Conservation (phyloP, 768 basidiomycete species). For the Ramaria sp. region DNA sequence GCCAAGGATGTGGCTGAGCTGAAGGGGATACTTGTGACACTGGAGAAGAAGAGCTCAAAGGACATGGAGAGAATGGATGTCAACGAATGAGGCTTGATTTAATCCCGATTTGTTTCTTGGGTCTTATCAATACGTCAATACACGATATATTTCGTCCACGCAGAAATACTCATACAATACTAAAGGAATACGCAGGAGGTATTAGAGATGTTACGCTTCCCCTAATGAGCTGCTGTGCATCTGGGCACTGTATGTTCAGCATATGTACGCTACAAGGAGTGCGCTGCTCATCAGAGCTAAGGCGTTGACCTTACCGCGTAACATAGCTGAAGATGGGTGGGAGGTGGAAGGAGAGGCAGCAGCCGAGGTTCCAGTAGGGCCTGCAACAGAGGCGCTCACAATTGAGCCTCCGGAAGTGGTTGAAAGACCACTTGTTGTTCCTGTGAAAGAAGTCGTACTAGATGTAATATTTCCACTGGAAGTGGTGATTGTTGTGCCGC, state of each 20-base stretch:
- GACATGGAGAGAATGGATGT: conserved; percentile 3
- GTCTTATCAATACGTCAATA: too few species aligned
- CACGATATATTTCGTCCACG: too few species aligned
- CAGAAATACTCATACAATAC: too few species aligned
- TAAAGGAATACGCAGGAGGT: too few species aligned
- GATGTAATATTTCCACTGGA: neutral
- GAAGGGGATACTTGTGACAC: conserved; percentile 43
- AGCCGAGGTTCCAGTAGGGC: neutral
- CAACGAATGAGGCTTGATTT: neutral
- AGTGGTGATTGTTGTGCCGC: neutral
- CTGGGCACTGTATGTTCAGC: neutral
- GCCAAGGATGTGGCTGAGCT: conserved; percentile 63
- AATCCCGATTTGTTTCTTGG: neutral
- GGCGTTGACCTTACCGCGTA: neutral
- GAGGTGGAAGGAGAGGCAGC: too few species aligned
- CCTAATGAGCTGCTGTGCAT: neutral
- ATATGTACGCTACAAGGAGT: neutral
- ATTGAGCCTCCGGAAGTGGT: neutral
- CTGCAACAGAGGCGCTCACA: neutral
- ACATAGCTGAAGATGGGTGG: neutral
- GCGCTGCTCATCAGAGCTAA: neutral
- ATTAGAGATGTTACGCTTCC: too few species aligned
- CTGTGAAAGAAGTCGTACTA: neutral
- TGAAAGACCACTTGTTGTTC: neutral
- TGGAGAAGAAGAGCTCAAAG: conserved; percentile 22